A percentile compares a stretch with the other conserved stretches of the same genome.
These are phyloP conservation scores for Microdochium nivale DNA, from an alignment of 2,329 filamentous ascomycete species.

Conservation along the genomic window DNA sequence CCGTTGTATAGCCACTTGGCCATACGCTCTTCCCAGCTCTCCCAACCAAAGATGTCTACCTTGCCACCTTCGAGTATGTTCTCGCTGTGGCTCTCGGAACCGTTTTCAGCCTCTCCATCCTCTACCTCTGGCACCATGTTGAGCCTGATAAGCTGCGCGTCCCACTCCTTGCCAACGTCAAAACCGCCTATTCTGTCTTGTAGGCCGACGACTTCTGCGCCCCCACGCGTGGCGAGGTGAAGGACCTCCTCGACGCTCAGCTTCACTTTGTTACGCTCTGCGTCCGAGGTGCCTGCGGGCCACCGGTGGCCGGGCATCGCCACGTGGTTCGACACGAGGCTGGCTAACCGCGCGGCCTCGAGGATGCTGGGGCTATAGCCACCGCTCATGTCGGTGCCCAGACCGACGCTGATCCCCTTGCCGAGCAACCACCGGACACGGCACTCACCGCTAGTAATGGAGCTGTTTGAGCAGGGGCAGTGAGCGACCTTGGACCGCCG, in stretches of 20 bases:
- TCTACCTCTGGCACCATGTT: conserved; percentile 37
- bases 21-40: conserved; percentile 76
- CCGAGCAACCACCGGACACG: conserved; percentile 68
- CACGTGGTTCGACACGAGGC: conserved; percentile 66
- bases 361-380: conserved; percentile 78
- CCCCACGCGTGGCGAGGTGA: conserved; percentile 81
- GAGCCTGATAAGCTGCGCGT: conserved; percentile 75
- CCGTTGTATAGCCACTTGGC: conserved; percentile 95
- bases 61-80: conserved; percentile 40
- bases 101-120: conserved; percentile 14
- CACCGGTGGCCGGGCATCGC: conserved; percentile 37
- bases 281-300: conserved; percentile 13
- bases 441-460: conserved; percentile 71
- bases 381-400: conserved; percentile 87
- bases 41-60: conserved; percentile 87
- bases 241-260: conserved; percentile 79
- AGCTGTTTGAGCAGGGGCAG: conserved; percentile 80
- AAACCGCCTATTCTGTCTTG: conserved; percentile 68
- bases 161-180: conserved; percentile 80
- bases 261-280: conserved; percentile 43
- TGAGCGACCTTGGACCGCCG: conserved; percentile 65
- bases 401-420: conserved; percentile 66
- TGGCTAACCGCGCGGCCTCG: conserved; percentile 73
- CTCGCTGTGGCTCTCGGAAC: conserved; percentile 11
- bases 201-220: conserved; percentile 73